Base-by-base conservation (phyloP, 441 rosid species). In the Adansonia grandidieri region DNA sequence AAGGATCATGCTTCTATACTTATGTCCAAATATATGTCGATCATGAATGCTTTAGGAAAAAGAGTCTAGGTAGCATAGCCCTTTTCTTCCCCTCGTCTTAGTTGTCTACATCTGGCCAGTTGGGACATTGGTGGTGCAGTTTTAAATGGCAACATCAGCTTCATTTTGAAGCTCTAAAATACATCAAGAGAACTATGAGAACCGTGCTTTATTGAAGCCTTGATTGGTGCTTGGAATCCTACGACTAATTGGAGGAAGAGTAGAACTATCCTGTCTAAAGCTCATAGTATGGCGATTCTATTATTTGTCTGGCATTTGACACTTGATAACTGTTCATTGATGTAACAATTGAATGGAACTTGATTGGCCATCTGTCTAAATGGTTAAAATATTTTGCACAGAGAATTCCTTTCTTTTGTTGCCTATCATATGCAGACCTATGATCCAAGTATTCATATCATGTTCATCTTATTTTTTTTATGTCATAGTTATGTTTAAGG, bases 121-220 rank as follows among this genome's bases (percentile, higher is more conserved):
- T 66, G 51, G 28, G 51, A 15, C 28, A 66, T 42, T 51, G 8
- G 51, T 17, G 9, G 1, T 71, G 62, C 14, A 10, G 0, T 71
- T 51, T 51, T 51, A 53, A 71, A 53, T 71, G 47, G 48, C 20
- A 32, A 32, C 24, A n/a, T 71, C n/a, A 9, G 48, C 48, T 71
- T 71, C 48, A 53, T 32, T 71, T 71, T 9, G 28, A 53, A 15
- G 28, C 15, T 28, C 24, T 53, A 71, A 71, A 22, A 28, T 53
- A 15, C 61, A 28, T 28, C 56, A 48, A 47, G 14, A 28, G 45
- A 71, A 32, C 44, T 9, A 53, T 32, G 13, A n/a, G 50, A 54
- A 72, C 28, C 11, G 5, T 37, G n/a, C 17, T 72, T 54, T 37
- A 32, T 47, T n/a, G 40, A 72, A 1, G 24, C 75, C 75, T 54